Conservation (phyloP, 169 alveolate genomes). For the Plasmodium blacklocki region DNA sequence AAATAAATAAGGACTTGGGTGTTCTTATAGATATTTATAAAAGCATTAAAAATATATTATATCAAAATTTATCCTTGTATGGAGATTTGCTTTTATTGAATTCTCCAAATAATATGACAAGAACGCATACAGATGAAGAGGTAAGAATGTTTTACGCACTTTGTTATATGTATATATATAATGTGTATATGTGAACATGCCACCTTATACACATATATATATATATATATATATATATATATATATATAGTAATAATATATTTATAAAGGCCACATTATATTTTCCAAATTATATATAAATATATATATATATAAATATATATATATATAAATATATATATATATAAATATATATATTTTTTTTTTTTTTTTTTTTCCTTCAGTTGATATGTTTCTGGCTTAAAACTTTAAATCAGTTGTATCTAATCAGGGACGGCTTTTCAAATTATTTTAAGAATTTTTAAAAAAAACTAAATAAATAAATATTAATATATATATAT, state of each 20-base stretch:
- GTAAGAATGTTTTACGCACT: constrained; percentile 11
- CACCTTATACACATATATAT: background rate
- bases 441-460: constrained; percentile 32
- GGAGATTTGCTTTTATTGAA: constrained; percentile 36
- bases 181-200: background rate
- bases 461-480: background rate
- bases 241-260: background rate
- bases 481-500: no score
- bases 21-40: constrained; percentile 34
- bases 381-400: constrained; percentile 54
- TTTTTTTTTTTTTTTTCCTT: background rate
- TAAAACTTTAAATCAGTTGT: constrained; percentile 39
- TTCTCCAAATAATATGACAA: constrained; percentile 5
- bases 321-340: background rate
- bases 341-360: no score
- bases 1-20: constrained; percentile 40
- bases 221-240: background rate
- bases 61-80: constrained; percentile 61
- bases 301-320: constrained; percentile 1
- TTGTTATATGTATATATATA: background rate
- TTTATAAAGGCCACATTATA: background rate
- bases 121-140: constrained; percentile 63
- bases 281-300: background rate
- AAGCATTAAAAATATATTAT: constrained; percentile 25
- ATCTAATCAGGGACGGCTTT: constrained; percentile 48